Evolutionary conservation across 345 rosid species (phyloP).

Genomic region (Raphanus sativus): DNA sequence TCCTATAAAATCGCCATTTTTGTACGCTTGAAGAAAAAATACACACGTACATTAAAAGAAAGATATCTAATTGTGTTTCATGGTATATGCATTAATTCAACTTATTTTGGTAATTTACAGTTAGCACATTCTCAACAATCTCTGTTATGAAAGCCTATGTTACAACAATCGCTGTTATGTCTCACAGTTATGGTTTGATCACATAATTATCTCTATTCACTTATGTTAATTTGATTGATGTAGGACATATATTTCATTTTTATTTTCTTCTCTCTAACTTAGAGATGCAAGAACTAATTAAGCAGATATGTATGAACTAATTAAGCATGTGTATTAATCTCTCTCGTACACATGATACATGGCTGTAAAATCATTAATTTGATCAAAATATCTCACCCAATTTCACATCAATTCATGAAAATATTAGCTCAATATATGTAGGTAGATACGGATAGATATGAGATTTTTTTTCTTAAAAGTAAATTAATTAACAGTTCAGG

Average conservation of each 20-base stretch:
- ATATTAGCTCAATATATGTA: conserved; percentile 6
- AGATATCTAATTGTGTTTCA: conserved; percentile 8
- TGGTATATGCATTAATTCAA: background rate
- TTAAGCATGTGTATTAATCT: background rate
- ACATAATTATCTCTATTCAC: background rate
- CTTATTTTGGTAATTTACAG: background rate
- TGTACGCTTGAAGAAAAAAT: background rate
- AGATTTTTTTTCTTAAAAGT: background rate
- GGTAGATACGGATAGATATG: background rate
- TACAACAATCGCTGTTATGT: background rate
- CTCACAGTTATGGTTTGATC: background rate
- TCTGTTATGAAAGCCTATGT: background rate
- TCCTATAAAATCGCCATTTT: background rate
- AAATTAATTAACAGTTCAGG: background rate
- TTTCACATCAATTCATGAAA: conserved; percentile 6
- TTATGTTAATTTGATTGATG: background rate
- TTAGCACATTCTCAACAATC: background rate
- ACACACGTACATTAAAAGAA: background rate
- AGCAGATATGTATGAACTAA: background rate
- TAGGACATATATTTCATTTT: background rate
- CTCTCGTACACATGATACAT: background rate
- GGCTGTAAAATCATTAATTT: background rate
- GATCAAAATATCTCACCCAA: conserved; percentile 1
- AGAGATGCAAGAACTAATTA: background rate
- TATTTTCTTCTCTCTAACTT: background rate